Evolutionary conservation across 2,329 filamentous ascomycete genomes (phyloP).

Genomic region (Chaetomiaceae sp.): DNA sequence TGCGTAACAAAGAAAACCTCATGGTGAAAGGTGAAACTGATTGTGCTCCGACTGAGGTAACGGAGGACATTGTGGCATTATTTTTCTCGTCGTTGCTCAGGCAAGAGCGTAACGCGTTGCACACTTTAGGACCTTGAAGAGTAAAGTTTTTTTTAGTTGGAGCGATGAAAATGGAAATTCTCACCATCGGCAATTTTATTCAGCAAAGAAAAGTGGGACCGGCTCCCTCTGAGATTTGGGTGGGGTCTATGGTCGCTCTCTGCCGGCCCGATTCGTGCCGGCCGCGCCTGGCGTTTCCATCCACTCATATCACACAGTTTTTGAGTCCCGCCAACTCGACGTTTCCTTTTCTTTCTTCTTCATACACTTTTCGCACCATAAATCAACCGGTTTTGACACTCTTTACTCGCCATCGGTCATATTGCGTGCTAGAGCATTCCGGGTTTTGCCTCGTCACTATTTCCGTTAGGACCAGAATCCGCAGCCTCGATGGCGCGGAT

Average conservation of each 20-base stretch:
- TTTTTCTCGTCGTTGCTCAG: slow-evolving; percentile 5
- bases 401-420: slow-evolving; percentile 20
- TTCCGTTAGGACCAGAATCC: slow-evolving; percentile 10
- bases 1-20: not conserved
- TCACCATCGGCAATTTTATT: not conserved
- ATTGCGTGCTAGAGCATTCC: slow-evolving; percentile 20
- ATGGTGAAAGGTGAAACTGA: not conserved
- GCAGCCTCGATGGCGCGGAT: slow-evolving; percentile 7
- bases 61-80: not conserved
- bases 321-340: not conserved
- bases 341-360: not conserved
- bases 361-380: slow-evolving; percentile 21
- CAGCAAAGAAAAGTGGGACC: not conserved
- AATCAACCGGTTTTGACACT: slow-evolving; percentile 23
- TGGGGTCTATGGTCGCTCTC: not conserved
- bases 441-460: slow-evolving; percentile 3
- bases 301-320: not conserved
- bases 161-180: not conserved
- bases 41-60: slow-evolving; percentile 1
- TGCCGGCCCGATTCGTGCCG: slow-evolving; percentile 12
- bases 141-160: slow-evolving; percentile 3
- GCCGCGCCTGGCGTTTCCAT: not conserved
- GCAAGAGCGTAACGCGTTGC: slow-evolving; percentile 6
- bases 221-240: not conserved
- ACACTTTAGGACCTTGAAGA: not conserved